Base-by-base conservation (phyloP, 2,329 filamentous ascomycete species). In the Sporothrix inflata region DNA sequence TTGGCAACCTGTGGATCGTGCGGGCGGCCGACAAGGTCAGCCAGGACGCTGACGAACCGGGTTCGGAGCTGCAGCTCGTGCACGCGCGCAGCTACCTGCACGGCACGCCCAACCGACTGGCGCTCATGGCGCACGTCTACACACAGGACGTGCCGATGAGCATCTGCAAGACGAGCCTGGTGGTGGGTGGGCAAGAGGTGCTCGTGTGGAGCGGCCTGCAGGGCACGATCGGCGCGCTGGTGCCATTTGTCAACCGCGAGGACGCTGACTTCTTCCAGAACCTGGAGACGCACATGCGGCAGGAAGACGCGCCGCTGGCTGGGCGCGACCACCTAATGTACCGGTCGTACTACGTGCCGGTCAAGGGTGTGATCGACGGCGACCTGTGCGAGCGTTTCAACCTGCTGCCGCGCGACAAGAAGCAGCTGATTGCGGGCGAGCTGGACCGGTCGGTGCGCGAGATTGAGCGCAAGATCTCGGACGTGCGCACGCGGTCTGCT, bases 251-350 rank as follows among this genome's bases (percentile, higher is more conserved):
- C 63, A 92, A 91, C 74, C 92, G 97, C 49, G 94, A 98, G 79
- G 95, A 98, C 78, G 93, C 97, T 67, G 96, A 98, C 81, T 98
- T 99, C 83, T 99, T 99, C 88, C 94, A 98, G 81, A 94, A 89
- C 74, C 86, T 99, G 30, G 96, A 99, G 83, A 90, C 92, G 79
- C 93, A 97, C 78, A 86, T 99, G 80, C 89, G 95, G 65, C 89
- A 88, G 14, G 94, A 97, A 79, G 94, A 97, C 78, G 88, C 94
- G 47, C 95, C 95, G 8, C 84, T 99, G 63, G 93, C 94, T 24
- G 97, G 96, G 55, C 88, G 97, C 75, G 97, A 99, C 80, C 96
- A 99, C 81, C 85, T 99, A 61, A 97, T 97, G 78, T 99, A 97
- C 81, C 88, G 97, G 75, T 91, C 94, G 75, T 99, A 98, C 82